phyloP scores from a whole-genome alignment of 495 filamentous ascomycete species.

The Podospora conica region DNA sequence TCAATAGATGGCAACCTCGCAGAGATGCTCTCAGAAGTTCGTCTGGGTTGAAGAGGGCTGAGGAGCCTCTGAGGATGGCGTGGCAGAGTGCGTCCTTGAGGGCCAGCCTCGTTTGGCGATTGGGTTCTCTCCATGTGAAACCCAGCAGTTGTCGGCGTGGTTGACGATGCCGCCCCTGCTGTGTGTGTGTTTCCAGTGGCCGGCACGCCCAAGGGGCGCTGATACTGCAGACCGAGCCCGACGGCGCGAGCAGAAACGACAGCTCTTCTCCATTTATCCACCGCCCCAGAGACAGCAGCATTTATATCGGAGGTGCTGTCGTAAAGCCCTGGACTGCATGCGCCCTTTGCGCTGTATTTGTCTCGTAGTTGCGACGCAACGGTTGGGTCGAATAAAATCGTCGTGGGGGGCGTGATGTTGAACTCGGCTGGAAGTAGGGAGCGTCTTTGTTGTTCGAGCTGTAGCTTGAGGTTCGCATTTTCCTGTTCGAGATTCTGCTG shows the following conservation, averaged over 20 bases:
- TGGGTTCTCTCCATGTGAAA: neutral
- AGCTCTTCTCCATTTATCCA: slow-evolving; percentile 49
- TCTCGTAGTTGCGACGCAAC: slow-evolving; percentile 33
- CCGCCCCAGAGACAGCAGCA: slow-evolving; percentile 39
- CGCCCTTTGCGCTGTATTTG: slow-evolving; percentile 18
- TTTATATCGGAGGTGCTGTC: slow-evolving; percentile 43
- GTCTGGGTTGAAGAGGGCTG: neutral
- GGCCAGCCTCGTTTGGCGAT: neutral
- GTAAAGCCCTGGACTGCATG: slow-evolving; percentile 32
- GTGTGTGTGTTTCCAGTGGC: slow-evolving; percentile 5
- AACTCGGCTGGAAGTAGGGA: slow-evolving; percentile 69
- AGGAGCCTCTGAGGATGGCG: neutral
- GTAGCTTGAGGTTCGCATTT: slow-evolving; percentile 61
- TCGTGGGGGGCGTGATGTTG: slow-evolving; percentile 56
- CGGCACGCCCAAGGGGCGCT: slow-evolving; percentile 27
- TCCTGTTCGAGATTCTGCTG: slow-evolving; percentile 63
- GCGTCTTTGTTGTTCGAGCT: slow-evolving; percentile 61
- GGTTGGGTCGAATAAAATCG: slow-evolving; percentile 49
- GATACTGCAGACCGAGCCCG: slow-evolving; percentile 28
- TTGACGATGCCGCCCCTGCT: neutral
- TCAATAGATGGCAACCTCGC: neutral
- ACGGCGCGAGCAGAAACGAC: slow-evolving; percentile 35
- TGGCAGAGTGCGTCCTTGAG: neutral
- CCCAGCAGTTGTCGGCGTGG: neutral
- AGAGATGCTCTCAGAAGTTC: neutral